phyloP scores from a whole-genome alignment of 768 basidiomycete species.

The Phylloporus rhodoxanthus region DNA sequence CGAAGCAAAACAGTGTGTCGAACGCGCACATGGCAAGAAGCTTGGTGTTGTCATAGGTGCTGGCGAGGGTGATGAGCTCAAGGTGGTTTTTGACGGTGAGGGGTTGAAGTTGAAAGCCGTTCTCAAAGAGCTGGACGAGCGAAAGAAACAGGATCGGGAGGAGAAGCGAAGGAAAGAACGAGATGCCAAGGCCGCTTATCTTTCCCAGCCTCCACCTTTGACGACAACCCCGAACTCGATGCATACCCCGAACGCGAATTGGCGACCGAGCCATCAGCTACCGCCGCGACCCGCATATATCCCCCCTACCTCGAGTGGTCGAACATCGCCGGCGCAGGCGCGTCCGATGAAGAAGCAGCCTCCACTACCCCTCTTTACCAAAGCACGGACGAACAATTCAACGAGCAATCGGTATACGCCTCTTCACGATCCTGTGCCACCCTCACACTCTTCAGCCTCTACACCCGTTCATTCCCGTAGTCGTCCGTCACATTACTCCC shows the following conservation, averaged over 20 bases:
- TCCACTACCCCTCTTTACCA: conserved; percentile 19
- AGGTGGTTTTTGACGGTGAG: conserved; percentile 77
- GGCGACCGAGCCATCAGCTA: conserved; percentile 25
- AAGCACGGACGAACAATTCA: conserved; percentile 25
- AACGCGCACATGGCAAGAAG: conserved; percentile 60
- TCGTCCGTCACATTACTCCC: conserved; percentile 22
- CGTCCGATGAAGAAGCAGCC: conserved; percentile 27
- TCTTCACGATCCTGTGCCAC: conserved; percentile 16
- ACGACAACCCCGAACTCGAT: conserved; percentile 25
- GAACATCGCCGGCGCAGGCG: conserved; percentile 24
- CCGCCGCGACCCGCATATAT: conserved; percentile 26
- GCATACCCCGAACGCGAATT: conserved; percentile 19
- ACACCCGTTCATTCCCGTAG: conserved; percentile 29
- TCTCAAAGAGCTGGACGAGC: conserved; percentile 55
- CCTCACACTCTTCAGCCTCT: conserved; percentile 32
- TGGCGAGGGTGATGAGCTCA: conserved; percentile 54
- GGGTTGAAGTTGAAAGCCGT: conserved; percentile 58
- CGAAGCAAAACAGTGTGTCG: conserved; percentile 63
- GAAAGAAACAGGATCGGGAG: conserved; percentile 42
- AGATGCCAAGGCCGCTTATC: conserved; percentile 17
- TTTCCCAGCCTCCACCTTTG: conserved; percentile 11
- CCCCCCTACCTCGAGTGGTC: conserved; percentile 20
- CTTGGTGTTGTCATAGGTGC: conserved; percentile 43
- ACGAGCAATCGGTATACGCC: conserved; percentile 18
- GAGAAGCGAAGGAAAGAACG: conserved; percentile 42